A percentile compares a stretch with the other conserved stretches of the same genome.
Conservation (phyloP, 371 early-diverging fungal species). For the Chytridium lagenaria region DNA sequence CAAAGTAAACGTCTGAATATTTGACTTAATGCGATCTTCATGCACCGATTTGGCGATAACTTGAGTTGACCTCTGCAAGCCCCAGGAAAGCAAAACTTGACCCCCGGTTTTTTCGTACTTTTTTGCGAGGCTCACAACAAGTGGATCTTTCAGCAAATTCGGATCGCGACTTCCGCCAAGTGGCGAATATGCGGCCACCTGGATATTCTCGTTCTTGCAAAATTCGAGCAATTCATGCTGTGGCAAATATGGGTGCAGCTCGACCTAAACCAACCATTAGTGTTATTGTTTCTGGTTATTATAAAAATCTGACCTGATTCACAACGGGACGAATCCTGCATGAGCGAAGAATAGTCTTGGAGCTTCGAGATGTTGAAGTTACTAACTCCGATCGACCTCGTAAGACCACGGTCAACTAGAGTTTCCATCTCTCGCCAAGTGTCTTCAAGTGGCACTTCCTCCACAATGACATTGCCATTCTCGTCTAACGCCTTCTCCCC, state of each 20-base stretch:
- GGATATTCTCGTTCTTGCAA: slow-evolving; percentile 72
- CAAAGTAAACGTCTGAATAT: neutral
- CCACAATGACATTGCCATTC: slow-evolving; percentile 42
- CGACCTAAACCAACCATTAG: slow-evolving; percentile 49
- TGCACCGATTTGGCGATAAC: slow-evolving; percentile 17
- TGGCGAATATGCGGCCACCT: slow-evolving; percentile 86
- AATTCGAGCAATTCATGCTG: slow-evolving; percentile 74
- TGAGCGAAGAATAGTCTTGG: slow-evolving; percentile 54
- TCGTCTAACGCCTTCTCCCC: slow-evolving; percentile 33
- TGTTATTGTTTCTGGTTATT: neutral
- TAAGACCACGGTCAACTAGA: slow-evolving; percentile 49
- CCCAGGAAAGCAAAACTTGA: slow-evolving; percentile 81
- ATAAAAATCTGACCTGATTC: slow-evolving; percentile 50
- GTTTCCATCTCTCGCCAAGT: slow-evolving; percentile 83
- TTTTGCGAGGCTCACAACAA: slow-evolving; percentile 67
- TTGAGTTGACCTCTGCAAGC: slow-evolving; percentile 65
- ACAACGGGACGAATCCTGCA: slow-evolving; percentile 69
- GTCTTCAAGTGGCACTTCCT: slow-evolving; percentile 29
- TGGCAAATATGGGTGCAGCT: slow-evolving; percentile 88
- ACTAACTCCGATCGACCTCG: slow-evolving; percentile 72
- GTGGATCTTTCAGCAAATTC: neutral
- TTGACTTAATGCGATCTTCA: neutral
- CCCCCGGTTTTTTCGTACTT: slow-evolving; percentile 70
- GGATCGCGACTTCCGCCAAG: slow-evolving; percentile 58
- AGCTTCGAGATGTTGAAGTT: slow-evolving; percentile 68